These are phyloP conservation scores for Secale cereale DNA, from an alignment of 176 grass and related monocot genomes.

Conservation along the genomic window DNA sequence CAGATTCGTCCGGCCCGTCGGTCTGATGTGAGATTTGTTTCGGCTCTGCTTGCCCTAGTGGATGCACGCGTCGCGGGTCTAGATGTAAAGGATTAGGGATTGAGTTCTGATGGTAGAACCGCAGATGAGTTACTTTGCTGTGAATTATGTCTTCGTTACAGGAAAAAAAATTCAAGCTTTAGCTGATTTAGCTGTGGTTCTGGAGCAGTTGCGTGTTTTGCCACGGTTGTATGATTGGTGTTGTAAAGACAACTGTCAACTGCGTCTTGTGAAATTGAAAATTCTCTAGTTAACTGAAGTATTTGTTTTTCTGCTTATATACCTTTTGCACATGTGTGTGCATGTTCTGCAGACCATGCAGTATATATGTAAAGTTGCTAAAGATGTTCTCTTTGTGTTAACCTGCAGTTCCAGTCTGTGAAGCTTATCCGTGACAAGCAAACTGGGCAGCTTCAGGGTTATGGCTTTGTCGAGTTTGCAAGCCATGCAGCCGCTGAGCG, in stretches of 20 bases:
- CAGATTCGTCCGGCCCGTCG: background rate
- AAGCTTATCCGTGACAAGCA: constrained; percentile 94
- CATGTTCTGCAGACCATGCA: constrained; percentile 2
- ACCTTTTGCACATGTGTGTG: background rate
- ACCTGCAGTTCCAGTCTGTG: constrained; percentile 59
- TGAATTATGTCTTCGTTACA: background rate
- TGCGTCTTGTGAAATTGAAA: background rate
- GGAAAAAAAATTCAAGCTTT: background rate
- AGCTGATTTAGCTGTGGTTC: background rate
- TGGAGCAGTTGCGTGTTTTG: background rate
- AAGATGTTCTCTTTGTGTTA: background rate
- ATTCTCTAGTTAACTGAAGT: background rate
- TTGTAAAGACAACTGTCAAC: background rate
- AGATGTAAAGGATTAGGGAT: background rate
- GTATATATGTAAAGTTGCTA: background rate
- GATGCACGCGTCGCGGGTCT: background rate
- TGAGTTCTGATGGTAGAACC: background rate
- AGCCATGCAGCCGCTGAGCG: constrained; percentile 71
- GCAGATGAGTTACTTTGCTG: background rate
- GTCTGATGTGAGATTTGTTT: background rate
- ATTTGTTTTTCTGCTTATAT: background rate
- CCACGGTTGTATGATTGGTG: background rate
- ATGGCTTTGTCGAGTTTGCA: constrained; percentile 91
- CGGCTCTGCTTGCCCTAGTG: background rate
- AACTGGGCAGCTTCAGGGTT: constrained; percentile 74